phyloP scores from a whole-genome alignment of 495 filamentous ascomycete species.

The Neurospora hispaniola region DNA sequence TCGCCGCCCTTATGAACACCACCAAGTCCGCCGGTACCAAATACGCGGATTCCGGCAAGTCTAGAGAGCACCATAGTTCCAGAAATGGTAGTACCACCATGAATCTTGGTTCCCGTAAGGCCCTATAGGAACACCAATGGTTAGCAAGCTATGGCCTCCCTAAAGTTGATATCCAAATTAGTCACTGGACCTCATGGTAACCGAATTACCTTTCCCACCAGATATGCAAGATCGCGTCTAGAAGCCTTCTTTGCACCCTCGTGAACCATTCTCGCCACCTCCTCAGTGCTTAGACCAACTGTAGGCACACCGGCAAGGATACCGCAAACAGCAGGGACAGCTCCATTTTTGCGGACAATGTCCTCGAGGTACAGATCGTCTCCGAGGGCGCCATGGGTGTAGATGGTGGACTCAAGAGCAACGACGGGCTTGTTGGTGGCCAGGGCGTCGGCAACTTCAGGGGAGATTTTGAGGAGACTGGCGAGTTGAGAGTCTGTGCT shows the following conservation, averaged over 20 bases:
- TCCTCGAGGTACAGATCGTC: constrained; percentile 74
- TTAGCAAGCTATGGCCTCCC: not conserved
- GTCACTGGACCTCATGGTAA: not conserved
- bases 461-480: constrained; percentile 61
- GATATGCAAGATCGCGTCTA: constrained; percentile 71
- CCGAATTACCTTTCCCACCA: constrained; percentile 60
- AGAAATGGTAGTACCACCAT: constrained; percentile 87
- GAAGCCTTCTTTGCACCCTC: constrained; percentile 71
- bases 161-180: constrained; percentile 1
- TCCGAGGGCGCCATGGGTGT: constrained; percentile 66
- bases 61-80: constrained; percentile 87
- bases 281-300: constrained; percentile 60
- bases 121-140: constrained; percentile 34
- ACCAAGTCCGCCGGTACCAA: constrained; percentile 76
- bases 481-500: constrained; percentile 22
- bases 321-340: constrained; percentile 85
- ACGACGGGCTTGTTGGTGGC: constrained; percentile 67
- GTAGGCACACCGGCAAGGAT: constrained; percentile 70
- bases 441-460: constrained; percentile 72
- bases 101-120: constrained; percentile 50
- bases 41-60: constrained; percentile 81
- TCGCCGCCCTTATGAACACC: constrained; percentile 91
- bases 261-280: constrained; percentile 60
- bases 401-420: constrained; percentile 84
- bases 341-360: constrained; percentile 68